These are phyloP conservation scores for Linanthus parryae DNA, from an alignment of 148 eudicot species.

Conservation along the genomic window DNA sequence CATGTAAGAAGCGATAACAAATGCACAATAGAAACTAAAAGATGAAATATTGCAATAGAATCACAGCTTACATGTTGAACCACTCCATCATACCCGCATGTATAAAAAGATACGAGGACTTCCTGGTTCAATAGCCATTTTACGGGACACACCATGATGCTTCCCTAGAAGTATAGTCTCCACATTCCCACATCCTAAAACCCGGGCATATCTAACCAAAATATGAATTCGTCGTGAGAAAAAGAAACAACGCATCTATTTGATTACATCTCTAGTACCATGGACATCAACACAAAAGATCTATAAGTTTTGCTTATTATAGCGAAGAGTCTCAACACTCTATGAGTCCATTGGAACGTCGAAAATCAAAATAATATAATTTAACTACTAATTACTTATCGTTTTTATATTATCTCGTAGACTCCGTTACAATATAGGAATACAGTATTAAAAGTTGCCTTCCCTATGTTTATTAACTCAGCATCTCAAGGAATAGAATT, in stretches of 20 bases:
- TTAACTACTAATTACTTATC: not conserved
- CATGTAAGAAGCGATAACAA: not conserved
- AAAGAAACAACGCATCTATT: no score
- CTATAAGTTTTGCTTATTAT: not conserved
- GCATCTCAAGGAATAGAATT: slow-evolving; percentile 10
- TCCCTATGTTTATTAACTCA: not conserved
- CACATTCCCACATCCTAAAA: slow-evolving; percentile 53
- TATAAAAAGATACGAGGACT: slow-evolving; percentile 81
- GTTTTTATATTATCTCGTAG: not conserved
- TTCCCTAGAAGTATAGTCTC: slow-evolving; percentile 56
- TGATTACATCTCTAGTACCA: no score
- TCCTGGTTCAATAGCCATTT: slow-evolving; percentile 88
- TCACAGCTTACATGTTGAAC: slow-evolving; percentile 68
- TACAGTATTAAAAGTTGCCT: slow-evolving; percentile 1
- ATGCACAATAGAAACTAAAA: not conserved
- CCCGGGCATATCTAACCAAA: slow-evolving; percentile 46
- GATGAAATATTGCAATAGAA: slow-evolving; percentile 5
- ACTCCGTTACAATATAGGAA: not conserved
- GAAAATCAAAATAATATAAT: no score
- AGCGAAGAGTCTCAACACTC: not conserved
- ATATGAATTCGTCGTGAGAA: not conserved
- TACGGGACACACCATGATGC: slow-evolving; percentile 76
- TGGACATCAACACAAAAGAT: not conserved
- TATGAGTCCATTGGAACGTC: no score
- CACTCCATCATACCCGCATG: slow-evolving; percentile 92